Evolutionary conservation across 1,139 yeast species (phyloP).

Genomic region (Suhomyces bribrorum): DNA sequence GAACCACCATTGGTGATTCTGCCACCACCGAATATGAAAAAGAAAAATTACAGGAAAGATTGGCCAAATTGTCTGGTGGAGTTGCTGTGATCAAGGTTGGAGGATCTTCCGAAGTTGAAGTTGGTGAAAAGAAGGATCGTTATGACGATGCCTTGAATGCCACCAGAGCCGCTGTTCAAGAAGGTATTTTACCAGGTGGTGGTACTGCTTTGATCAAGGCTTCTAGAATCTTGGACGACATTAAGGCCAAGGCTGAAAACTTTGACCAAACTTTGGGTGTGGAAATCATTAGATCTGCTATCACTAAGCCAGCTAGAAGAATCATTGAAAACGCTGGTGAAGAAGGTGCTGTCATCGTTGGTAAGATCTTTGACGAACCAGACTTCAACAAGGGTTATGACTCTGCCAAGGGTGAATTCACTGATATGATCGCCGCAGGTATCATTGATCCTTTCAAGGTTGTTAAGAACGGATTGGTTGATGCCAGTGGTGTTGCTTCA

Average conservation of each 20-base stretch:
- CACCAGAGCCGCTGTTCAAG: conserved; percentile 99
- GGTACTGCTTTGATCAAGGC: conserved; percentile 99
- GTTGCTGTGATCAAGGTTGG: conserved; percentile 99
- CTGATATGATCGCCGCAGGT: conserved; percentile 97
- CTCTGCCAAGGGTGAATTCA: conserved; percentile 90
- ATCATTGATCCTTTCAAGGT: conserved; percentile 99
- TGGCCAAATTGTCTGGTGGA: conserved; percentile 98
- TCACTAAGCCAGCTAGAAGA: conserved; percentile 95
- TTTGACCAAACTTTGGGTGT: conserved; percentile 98
- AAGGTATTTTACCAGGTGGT: conserved; percentile 99
- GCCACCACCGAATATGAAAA: conserved; percentile 91
- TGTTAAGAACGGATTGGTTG: conserved; percentile 94
- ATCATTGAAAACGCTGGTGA: conserved; percentile 98
- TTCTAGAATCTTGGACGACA: conserved; percentile 73
- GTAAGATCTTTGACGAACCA: conserved; percentile 85
- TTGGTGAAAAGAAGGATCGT: conserved; percentile 99
- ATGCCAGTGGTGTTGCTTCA: conserved; percentile 98
- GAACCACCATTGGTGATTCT: conserved; percentile 73
- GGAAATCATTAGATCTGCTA: conserved; percentile 91
- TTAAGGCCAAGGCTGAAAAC: conserved; percentile 70
- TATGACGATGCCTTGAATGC: conserved; percentile 99
- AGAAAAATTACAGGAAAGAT: conserved; percentile 97
- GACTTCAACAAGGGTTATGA: conserved; percentile 93
- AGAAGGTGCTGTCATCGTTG: conserved; percentile 97
- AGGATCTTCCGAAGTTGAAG: conserved; percentile 98